phyloP scores from a whole-genome alignment of 163 green algal genomes.

The Scenedesmus sp. region DNA sequence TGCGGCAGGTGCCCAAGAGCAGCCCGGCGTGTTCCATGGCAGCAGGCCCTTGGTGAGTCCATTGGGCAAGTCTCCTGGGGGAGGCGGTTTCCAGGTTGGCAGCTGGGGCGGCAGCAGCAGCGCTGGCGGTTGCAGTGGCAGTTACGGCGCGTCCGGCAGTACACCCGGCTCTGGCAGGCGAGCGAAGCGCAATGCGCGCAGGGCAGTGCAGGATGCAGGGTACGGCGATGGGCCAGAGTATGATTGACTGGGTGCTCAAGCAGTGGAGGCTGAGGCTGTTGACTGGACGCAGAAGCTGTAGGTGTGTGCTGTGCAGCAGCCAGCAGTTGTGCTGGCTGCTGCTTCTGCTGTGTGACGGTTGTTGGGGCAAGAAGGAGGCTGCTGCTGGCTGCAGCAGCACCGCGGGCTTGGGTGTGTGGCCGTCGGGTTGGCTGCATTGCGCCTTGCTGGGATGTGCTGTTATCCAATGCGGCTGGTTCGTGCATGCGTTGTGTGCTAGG shows the following conservation, averaged over 20 bases:
- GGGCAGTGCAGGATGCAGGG: slow-evolving; percentile 21
- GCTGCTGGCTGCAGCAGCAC: not conserved
- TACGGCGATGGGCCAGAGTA: not conserved
- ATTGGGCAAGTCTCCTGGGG: slow-evolving; percentile 29
- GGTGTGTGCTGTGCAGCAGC: not conserved
- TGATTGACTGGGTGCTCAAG: not conserved
- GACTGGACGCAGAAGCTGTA: not conserved
- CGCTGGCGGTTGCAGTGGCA: not conserved
- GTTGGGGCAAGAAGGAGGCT: not conserved
- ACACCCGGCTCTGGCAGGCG: slow-evolving; percentile 41
- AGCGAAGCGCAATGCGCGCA: slow-evolving; percentile 39
- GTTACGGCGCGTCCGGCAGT: not conserved
- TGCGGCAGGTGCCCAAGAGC: not conserved
- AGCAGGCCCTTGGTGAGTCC: not conserved
- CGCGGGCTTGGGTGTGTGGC: not conserved
- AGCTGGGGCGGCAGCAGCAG: not conserved
- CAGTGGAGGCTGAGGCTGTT: not conserved
- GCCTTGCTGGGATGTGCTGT: not conserved
- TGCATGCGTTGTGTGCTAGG: not conserved
- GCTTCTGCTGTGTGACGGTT: not conserved
- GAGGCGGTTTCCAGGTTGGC: not conserved
- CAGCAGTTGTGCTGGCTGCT: not conserved
- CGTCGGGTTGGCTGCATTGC: not conserved
- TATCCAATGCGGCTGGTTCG: too few species aligned
- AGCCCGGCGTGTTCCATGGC: not conserved